phyloP scores from a whole-genome alignment of 73 alveolate genomes.

The Paramecium sonneborni region DNA sequence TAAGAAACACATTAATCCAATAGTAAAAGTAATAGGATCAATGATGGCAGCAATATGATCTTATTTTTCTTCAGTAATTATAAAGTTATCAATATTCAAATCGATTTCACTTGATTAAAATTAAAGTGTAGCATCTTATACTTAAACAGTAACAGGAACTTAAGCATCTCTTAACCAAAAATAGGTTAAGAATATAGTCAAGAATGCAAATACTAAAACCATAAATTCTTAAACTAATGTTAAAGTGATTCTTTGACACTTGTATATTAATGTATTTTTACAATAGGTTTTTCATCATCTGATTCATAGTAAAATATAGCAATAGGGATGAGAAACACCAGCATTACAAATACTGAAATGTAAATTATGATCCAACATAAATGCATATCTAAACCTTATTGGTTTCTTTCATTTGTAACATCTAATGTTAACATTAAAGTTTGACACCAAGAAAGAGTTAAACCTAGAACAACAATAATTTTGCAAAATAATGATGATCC shows the following conservation, averaged over 20 bases:
- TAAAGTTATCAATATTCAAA: not conserved
- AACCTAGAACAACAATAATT: constrained; percentile 69
- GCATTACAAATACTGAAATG: constrained; percentile 68
- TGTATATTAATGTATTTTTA: constrained; percentile 14
- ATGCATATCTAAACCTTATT: constrained; percentile 79
- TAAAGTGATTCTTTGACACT: constrained; percentile 67
- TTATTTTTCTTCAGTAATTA: not conserved
- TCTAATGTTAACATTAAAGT: constrained; percentile 81
- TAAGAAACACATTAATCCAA: constrained; percentile 64
- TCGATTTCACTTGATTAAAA: not conserved
- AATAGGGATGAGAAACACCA: constrained; percentile 74
- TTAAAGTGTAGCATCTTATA: not conserved
- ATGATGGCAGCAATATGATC: not conserved
- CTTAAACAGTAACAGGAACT: constrained; percentile 41
- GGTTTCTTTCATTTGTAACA: constrained; percentile 71
- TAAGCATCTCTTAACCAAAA: constrained; percentile 51
- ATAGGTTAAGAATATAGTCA: constrained; percentile 67
- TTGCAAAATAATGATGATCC: constrained; percentile 68
- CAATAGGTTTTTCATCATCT: constrained; percentile 82
- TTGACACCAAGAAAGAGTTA: constrained; percentile 69
- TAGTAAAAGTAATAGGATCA: constrained; percentile 16
- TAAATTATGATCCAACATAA: constrained; percentile 82
- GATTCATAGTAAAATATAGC: constrained; percentile 80
- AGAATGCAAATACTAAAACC: constrained; percentile 62
- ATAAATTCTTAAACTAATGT: constrained; percentile 67